phyloP scores from a whole-genome alignment of 805 yeast species.

The Wickerhamiella brachini region DNA sequence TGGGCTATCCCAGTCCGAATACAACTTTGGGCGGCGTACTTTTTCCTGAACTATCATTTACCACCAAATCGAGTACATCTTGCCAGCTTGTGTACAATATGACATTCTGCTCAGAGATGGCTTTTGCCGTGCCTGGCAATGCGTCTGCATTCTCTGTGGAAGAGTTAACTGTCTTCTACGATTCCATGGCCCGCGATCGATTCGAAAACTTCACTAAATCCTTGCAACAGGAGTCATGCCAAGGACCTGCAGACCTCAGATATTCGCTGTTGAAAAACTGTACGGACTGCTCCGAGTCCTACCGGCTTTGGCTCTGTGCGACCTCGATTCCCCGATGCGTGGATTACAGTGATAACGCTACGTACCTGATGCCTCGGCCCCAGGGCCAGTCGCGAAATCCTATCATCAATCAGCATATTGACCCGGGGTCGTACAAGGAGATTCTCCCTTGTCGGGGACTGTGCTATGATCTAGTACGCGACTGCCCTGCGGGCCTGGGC shows the following conservation, averaged over 20 bases:
- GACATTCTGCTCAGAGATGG: constrained; percentile 66
- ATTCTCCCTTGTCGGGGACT: constrained; percentile 74
- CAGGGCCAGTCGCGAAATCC: constrained; percentile 44
- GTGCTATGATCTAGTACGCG: constrained; percentile 64
- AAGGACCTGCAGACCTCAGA: constrained; percentile 45
- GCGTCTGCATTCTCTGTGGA: constrained; percentile 24
- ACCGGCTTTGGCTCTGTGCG: constrained; percentile 80
- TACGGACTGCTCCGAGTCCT: constrained; percentile 53
- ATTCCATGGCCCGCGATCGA: constrained; percentile 39
- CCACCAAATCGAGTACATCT: constrained; percentile 36
- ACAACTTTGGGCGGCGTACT: constrained; percentile 21
- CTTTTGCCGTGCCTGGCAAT: constrained; percentile 69
- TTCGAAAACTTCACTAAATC: constrained; percentile 63
- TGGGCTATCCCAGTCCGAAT: constrained; percentile 25
- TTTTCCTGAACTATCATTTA: constrained; percentile 40
- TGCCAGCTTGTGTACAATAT: constrained; percentile 66
- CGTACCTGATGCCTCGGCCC: constrained; percentile 32
- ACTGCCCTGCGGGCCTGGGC: constrained; percentile 68
- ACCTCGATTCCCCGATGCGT: constrained; percentile 81
- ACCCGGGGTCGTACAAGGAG: constrained; percentile 58
- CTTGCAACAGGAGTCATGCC: constrained; percentile 60
- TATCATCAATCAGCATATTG: constrained; percentile 39
- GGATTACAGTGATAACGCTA: constrained; percentile 23
- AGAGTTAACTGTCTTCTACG: constrained; percentile 40
- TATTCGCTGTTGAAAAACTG: constrained; percentile 70